Percentiles rank a stretch among this genome's conserved stretches.
phyloP scores from a whole-genome alignment of 2,329 filamentous ascomycete genomes.

The Sodiomyces alkalinus region DNA sequence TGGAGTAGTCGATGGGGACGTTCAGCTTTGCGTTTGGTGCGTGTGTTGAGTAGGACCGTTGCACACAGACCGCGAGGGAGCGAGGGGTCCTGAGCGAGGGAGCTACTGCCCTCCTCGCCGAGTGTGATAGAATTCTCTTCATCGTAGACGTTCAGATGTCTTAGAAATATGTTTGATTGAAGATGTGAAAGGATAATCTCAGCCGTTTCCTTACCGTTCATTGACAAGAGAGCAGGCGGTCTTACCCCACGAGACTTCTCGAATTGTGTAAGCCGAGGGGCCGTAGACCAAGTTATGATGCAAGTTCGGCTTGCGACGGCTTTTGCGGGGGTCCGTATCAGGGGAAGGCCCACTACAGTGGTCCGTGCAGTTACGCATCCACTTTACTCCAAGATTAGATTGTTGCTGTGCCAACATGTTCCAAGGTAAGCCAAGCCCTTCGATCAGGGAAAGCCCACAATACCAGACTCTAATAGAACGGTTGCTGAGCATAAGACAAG shows the following conservation, averaged over 20 bases:
- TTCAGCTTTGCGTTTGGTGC: slow-evolving; percentile 57
- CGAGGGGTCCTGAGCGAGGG: slow-evolving; percentile 4
- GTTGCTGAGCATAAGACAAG: no score
- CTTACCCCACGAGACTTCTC: no score
- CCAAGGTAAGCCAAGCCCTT: not conserved
- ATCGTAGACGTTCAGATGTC: slow-evolving; percentile 3
- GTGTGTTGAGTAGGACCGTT: slow-evolving; percentile 33
- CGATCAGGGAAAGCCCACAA: not conserved
- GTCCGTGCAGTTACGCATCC: slow-evolving; percentile 1
- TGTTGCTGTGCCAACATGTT: slow-evolving; percentile 25
- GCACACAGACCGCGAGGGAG: slow-evolving; percentile 7
- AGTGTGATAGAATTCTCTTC: slow-evolving; percentile 5
- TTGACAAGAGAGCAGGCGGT: no score
- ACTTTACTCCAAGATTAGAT: slow-evolving; percentile 16
- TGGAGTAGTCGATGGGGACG: slow-evolving; percentile 72
- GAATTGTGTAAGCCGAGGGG: slow-evolving; percentile 5
- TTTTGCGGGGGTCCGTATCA: slow-evolving; percentile 7
- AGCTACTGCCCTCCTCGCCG: slow-evolving; percentile 6
- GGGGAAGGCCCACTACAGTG: not conserved
- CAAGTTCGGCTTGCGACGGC: slow-evolving; percentile 10
- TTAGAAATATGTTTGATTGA: slow-evolving; percentile 3
- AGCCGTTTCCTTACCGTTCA: no score
- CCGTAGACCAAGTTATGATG: slow-evolving; percentile 7
- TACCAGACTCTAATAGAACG: no score
- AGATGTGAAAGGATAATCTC: no score